Evolutionary conservation across 2,329 filamentous ascomycete genomes (phyloP).

Genomic region (Rasamsonia emersonii): DNA sequence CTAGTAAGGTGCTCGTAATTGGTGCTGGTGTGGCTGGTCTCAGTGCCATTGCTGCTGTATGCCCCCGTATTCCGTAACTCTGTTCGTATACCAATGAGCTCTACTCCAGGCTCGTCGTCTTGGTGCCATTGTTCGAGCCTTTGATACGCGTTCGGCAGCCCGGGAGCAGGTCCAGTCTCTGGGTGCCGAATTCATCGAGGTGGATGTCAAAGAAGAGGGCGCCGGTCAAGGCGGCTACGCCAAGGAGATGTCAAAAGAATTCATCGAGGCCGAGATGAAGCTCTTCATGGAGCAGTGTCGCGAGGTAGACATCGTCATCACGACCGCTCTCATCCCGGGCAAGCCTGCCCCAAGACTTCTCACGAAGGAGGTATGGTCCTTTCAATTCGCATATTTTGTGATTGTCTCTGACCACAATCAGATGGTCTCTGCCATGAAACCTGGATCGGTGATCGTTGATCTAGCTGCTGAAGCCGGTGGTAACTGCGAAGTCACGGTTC

Average conservation of each 20-base stretch:
- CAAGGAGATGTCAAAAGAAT: constrained; percentile 91
- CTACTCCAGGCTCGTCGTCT: constrained; percentile 59
- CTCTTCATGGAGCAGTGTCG: constrained; percentile 78
- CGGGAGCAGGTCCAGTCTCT: constrained; percentile 85
- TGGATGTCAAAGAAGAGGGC: constrained; percentile 75
- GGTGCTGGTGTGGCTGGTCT: constrained; percentile 83
- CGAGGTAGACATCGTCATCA: constrained; percentile 88
- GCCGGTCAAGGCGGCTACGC: constrained; percentile 79
- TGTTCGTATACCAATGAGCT: not conserved
- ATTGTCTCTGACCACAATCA: constrained; percentile 20
- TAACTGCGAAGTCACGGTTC: constrained; percentile 74
- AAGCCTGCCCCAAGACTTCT: constrained; percentile 76
- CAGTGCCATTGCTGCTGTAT: constrained; percentile 71
- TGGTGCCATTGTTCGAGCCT: constrained; percentile 82
- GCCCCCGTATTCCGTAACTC: constrained; percentile 9
- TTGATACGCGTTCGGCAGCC: constrained; percentile 81
- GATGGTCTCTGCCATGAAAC: constrained; percentile 79
- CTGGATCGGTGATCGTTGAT: constrained; percentile 81
- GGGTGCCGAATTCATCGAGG: constrained; percentile 82
- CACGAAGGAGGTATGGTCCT: constrained; percentile 51
- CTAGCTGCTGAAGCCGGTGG: constrained; percentile 80
- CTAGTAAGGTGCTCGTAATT: constrained; percentile 83
- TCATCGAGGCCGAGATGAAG: constrained; percentile 88
- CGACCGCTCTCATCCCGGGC: constrained; percentile 83
- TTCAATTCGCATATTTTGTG: not conserved